Evolutionary conservation across 2,329 filamentous ascomycete species (phyloP).

Genomic region (Paramyrothecium sp.): DNA sequence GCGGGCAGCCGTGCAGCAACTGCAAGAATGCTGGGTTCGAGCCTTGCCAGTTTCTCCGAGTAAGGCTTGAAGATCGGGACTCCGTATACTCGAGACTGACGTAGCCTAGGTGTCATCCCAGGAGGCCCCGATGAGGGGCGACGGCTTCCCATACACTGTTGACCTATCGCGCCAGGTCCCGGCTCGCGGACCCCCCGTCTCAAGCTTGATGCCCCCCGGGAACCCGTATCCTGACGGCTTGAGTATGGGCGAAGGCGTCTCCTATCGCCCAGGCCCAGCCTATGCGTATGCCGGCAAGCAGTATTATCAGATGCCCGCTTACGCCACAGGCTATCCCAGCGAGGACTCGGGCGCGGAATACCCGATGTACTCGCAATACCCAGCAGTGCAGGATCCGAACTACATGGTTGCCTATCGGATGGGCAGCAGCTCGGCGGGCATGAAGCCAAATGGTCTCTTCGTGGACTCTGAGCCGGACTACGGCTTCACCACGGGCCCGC

Average conservation of each 20-base stretch:
- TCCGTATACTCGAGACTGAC: slow-evolving; percentile 1
- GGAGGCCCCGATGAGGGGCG: slow-evolving; percentile 24
- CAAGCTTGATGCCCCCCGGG: slow-evolving; percentile 11
- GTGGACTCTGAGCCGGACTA: slow-evolving; percentile 24
- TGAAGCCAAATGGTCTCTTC: slow-evolving; percentile 19
- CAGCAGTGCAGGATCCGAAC: slow-evolving; percentile 15
- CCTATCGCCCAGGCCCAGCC: background rate
- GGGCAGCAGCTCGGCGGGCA: slow-evolving; percentile 5
- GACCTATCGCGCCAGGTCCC: slow-evolving; percentile 29
- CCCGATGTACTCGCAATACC: slow-evolving; percentile 18
- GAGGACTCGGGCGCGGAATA: slow-evolving; percentile 23
- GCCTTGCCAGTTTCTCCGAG: slow-evolving; percentile 78
- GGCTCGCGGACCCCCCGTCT: slow-evolving; percentile 16
- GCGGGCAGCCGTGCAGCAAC: slow-evolving; percentile 76
- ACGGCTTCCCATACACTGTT: slow-evolving; percentile 24
- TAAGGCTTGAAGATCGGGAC: slow-evolving; percentile 35
- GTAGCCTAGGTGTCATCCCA: slow-evolving; percentile 27
- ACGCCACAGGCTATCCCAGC: slow-evolving; percentile 18
- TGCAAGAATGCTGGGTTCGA: slow-evolving; percentile 73
- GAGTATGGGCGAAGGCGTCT: slow-evolving; percentile 5
- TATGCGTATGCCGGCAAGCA: slow-evolving; percentile 18
- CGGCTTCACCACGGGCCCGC: slow-evolving; percentile 16
- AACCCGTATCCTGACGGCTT: slow-evolving; percentile 16
- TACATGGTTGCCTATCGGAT: slow-evolving; percentile 27
- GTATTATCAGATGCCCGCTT: slow-evolving; percentile 20